Evolutionary conservation across 2,329 filamentous ascomycete species (phyloP), one percentile per base, ranked within the genome.

Genomic region (Atkinsonella texensis): DNA sequence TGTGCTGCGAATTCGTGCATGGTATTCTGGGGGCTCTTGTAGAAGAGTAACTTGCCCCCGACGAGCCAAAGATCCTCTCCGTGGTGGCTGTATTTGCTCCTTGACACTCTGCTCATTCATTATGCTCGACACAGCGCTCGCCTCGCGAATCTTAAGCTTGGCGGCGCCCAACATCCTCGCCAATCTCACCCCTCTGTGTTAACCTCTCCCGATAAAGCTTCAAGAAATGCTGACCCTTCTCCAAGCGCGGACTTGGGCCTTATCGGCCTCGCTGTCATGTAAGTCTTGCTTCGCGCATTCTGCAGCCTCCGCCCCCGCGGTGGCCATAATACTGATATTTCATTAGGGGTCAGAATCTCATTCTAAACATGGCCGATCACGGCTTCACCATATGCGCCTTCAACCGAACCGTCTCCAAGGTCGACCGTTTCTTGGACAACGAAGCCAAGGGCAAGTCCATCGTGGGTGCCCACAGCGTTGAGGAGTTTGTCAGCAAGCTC

Each of bases 321-420:
- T 9, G 17, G 46, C 44, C 12, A 17, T 20, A 28, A 28, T 46
- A 33, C 50, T 53, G 38, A 51, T 41, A 20, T 18, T 52, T 48
- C 13, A 39, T 32, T 57, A 80, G 77, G 81, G 81, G 79, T 70
- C 85, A 90, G 78, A 93, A 91, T 77, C 76, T 93, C 73, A 90
- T 93, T 71, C 74, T 93, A 67, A 93, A 93, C 73, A 87, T 85
- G 75, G 87, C 87, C 64, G 87, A 93, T 71, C 83, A 91, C 65
- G 86, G 90, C 67, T 97, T 94, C 83, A 97, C 89, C 69, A 88
- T 98, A 67, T 87, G 91, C 74, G 93, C 91, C 63, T 98, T 87
- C 84, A 98, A 98, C 85, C 87, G 93, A 74, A 98, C 93, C 63
- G 88, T 96, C 63, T 83, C 89, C 74, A 98, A 98, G 84, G 93